A percentile compares a stretch with the other conserved stretches of the same genome.
Conservation (phyloP, 2,329 filamentous ascomycete species). For the Oidium heveae region DNA sequence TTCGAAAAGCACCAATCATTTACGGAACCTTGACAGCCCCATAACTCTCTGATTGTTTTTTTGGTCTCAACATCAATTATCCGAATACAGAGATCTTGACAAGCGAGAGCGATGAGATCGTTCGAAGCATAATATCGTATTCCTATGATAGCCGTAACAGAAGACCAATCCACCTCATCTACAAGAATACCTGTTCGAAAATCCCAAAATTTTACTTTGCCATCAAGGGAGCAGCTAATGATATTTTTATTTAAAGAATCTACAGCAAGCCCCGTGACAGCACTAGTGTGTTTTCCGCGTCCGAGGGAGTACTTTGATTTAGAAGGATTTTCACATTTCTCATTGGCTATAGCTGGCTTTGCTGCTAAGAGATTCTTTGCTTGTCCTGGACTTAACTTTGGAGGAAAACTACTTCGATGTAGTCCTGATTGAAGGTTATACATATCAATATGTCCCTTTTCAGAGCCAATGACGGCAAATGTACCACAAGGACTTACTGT, state of each 20-base stretch:
- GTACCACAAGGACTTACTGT: constrained; percentile 79
- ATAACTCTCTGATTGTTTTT: constrained; percentile 78
- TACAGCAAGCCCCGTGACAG: constrained; percentile 66
- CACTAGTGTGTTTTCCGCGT: constrained; percentile 50
- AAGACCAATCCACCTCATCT: constrained; percentile 63
- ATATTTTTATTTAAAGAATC: constrained; percentile 74
- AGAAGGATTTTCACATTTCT: constrained; percentile 4
- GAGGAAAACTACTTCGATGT: constrained; percentile 70
- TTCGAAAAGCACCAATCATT: constrained; percentile 76
- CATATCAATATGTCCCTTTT: constrained; percentile 66
- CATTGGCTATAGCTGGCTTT: constrained; percentile 20
- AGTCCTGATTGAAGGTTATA: constrained; percentile 89
- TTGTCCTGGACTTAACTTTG: constrained; percentile 50
- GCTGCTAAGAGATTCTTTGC: constrained; percentile 49
- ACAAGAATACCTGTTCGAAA: constrained; percentile 60
- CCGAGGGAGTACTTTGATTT: constrained; percentile 15
- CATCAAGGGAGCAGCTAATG: constrained; percentile 71
- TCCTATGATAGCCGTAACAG: constrained; percentile 48
- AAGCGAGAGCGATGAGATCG: constrained; percentile 69
- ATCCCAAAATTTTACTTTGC: constrained; percentile 94
- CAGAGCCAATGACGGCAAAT: constrained; percentile 75
- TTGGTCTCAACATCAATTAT: constrained; percentile 78
- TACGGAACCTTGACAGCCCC: constrained; percentile 49
- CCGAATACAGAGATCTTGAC: constrained; percentile 68
- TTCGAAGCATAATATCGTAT: constrained; percentile 62